Conservation (phyloP, 1,139 yeast species). For the Kodamaea sp. region DNA sequence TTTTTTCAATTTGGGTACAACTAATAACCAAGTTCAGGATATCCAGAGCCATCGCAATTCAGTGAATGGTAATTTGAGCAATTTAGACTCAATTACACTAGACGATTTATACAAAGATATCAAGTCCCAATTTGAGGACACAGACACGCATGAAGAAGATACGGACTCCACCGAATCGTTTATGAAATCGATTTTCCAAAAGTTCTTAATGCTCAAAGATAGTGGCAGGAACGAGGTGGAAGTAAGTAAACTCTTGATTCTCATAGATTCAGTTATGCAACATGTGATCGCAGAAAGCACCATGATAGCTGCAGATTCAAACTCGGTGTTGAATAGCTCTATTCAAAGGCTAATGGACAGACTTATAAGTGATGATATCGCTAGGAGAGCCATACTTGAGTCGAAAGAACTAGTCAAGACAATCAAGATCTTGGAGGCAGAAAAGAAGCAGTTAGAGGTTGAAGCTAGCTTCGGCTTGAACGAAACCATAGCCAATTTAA, state of each 20-base stretch:
- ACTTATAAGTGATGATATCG: conserved; percentile 34
- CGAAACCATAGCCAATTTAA: conserved; percentile 20
- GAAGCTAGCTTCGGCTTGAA: conserved; percentile 25
- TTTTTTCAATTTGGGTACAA: conserved; percentile 11
- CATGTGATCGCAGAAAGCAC: conserved; percentile 31
- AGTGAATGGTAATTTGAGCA: neutral
- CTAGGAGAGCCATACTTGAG: conserved; percentile 36
- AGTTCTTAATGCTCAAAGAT: conserved; percentile 27
- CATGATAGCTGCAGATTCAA: conserved; percentile 25
- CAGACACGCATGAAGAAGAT: conserved; percentile 7
- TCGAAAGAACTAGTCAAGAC: conserved; percentile 25
- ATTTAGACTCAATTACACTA: conserved; percentile 14
- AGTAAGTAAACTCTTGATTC: conserved; percentile 23
- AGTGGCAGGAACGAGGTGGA: conserved; percentile 22
- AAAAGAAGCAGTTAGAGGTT: conserved; percentile 24
- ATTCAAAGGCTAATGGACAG: conserved; percentile 39
- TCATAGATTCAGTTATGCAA: conserved; percentile 34
- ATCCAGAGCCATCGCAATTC: no score
- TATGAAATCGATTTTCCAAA: conserved; percentile 25
- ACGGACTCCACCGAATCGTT: conserved; percentile 15
- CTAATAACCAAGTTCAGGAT: conserved; percentile 4
- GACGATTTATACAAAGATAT: conserved; percentile 24
- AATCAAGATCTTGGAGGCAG: conserved; percentile 25
- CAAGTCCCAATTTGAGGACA: conserved; percentile 14
- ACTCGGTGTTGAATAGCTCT: conserved; percentile 30